These are phyloP conservation scores for Murraya paniculata DNA, from an alignment of 345 rosid genomes.

Conservation along the genomic window DNA sequence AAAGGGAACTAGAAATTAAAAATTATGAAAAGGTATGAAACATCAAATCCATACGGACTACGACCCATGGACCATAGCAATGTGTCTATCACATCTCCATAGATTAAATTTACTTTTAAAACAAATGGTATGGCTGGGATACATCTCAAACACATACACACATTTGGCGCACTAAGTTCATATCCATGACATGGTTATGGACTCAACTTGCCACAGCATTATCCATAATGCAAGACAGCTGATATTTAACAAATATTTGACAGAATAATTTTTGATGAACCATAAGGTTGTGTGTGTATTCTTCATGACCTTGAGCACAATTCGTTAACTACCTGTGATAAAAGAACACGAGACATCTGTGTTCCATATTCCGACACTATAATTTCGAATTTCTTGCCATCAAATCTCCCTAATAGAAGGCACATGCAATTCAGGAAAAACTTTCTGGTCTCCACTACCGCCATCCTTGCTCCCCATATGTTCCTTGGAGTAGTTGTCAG, in stretches of 20 bases:
- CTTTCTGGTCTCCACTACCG: conserved; percentile 62
- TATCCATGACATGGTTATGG: neutral
- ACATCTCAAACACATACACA: neutral
- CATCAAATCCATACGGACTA: neutral
- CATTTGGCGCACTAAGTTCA: neutral
- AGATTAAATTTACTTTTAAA: neutral
- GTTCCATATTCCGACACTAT: conserved; percentile 55
- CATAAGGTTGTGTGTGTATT: neutral
- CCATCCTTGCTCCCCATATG: conserved; percentile 38
- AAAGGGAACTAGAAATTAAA: neutral
- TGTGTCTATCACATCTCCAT: neutral
- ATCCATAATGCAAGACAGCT: neutral
- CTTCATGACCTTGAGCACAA: conserved; percentile 13
- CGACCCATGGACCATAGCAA: neutral
- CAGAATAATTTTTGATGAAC: neutral
- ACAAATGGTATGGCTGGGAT: neutral
- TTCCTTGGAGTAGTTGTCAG: conserved; percentile 49
- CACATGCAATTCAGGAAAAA: conserved; percentile 85
- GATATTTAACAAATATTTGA: neutral
- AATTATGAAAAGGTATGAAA: neutral
- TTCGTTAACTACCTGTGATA: conserved; percentile 56
- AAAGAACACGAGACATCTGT: conserved; percentile 59
- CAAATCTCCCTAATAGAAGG: conserved; percentile 84
- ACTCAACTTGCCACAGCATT: neutral
- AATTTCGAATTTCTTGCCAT: conserved; percentile 59